Percentiles rank a stretch among this genome's conserved stretches.
These are phyloP conservation scores for Syzygium oleosum DNA, from an alignment of 345 rosid species.

Conservation along the genomic window DNA sequence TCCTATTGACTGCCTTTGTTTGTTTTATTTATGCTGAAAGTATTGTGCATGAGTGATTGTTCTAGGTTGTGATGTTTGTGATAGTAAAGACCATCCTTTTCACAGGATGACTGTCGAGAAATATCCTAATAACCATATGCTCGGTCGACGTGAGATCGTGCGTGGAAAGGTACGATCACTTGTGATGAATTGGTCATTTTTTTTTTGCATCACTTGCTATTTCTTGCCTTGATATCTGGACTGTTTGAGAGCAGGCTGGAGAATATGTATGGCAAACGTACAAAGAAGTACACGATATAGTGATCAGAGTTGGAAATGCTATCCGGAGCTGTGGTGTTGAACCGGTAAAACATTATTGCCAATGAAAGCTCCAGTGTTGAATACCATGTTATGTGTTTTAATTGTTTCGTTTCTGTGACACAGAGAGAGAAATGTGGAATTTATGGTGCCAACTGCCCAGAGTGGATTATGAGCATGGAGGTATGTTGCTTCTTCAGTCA, in stretches of 20 bases:
- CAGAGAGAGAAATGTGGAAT: slow-evolving; percentile 90
- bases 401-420: neutral
- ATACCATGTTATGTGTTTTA: neutral
- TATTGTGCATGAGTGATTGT: neutral
- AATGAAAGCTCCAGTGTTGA: neutral
- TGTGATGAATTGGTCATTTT: neutral
- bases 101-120: slow-evolving; percentile 69
- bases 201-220: neutral
- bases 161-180: slow-evolving; percentile 47
- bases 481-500: neutral
- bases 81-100: neutral
- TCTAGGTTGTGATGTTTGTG: neutral
- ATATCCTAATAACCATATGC: slow-evolving; percentile 73
- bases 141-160: slow-evolving; percentile 75
- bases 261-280: slow-evolving; percentile 84
- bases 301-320: slow-evolving; percentile 75
- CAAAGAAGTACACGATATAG: slow-evolving; percentile 67
- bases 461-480: slow-evolving; percentile 99
- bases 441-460: slow-evolving; percentile 79
- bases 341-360: slow-evolving; percentile 34
- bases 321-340: slow-evolving; percentile 74
- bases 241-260: slow-evolving; percentile 50
- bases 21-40: neutral
- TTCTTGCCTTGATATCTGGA: neutral
- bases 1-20: neutral